Base-by-base conservation (phyloP, 176 grass and related monocot species). In the Raddia guianensis region DNA sequence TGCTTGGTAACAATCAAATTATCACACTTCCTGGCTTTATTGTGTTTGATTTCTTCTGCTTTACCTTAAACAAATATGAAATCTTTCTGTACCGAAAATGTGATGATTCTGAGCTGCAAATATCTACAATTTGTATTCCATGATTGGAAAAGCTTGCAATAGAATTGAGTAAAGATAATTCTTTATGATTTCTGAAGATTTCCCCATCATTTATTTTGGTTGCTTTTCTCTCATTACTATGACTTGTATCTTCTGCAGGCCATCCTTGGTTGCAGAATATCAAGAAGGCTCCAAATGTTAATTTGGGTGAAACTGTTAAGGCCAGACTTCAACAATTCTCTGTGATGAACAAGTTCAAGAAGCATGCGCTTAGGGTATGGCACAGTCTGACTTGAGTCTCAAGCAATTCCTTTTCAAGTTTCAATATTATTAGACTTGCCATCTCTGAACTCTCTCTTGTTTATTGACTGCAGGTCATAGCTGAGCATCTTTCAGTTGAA, bases 311-410 rank as follows among this genome's bases (percentile, higher is more conserved):
- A 79, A 93, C 86, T 70, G 94, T 97, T 70, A 90, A 85, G 87
- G 91, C 94, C 64, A 93, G 94, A 64, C 94, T 97, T 53, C 94
- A 97, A 78, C 94, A 97, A 69, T 97, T 97, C 74, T 97, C 94
- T 76, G 91, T 97, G 70, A 89, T 97, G 94, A 97, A 97, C 80
- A 97, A 97, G 74, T 97, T 97, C 84, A 97, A 97, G 87, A 97
- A 97, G 86, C 90, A 80, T 82, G 94, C 94, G 53, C 91, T 97
- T 81, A 89, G 80, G 72, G 94, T 97, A 93, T 47, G 59, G 46
- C 63, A 81, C 34, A 56, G 40, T 84, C 80, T 66, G 14, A 89
- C 58, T 84, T 85, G 51, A 52, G 45, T n/a, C 14, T 72, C 52
- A 75, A 49, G 44, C 12, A 40, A 51, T 78, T 35, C 12, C 62